Evolutionary conservation across 371 early-diverging fungal species (phyloP), one percentile per base, ranked within the genome.

Genomic region (Mortierella sp.): DNA sequence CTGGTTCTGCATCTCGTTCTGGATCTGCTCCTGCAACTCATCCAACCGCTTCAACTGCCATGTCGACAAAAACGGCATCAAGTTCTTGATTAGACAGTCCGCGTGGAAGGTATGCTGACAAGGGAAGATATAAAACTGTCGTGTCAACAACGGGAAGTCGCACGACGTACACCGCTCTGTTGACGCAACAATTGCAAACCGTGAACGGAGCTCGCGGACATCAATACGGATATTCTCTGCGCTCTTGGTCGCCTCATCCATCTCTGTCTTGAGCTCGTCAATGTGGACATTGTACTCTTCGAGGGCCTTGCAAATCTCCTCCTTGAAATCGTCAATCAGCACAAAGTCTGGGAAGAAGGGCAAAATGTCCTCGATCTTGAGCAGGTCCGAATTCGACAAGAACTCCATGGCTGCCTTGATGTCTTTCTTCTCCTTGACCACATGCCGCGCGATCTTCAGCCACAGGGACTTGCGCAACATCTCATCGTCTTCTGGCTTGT

Each of bases 291-390:
- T 96, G 87, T 97, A 97, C 48, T 95, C 95, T 72, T 96, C 95
- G 24, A 98, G 90, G 2, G 97, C 97, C 14, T 88, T 77, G 83
- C 95, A 96, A 11, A 97, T 94, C 75, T 97, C 98, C 67, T 90
- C 92, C 90, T 98, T 98, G 86, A 98, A 98, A 76, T 98, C 97
- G 80, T 98, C 97, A 81, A 99, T 98, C 0, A 94, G 89, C 0
- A 96, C 95, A 88, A 97, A 97, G 76, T 98, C 98, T 0, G 98
- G 98, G 84, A 99, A 98, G 86, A 95, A 97, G 2, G 98, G 98
- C 43, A 99, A 85, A 37, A 99, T 94, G 82, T 99, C 98, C 83
- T 98, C 98, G 72, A 99, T 96, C 78, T 96, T 96, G 51, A 98
- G 88, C 19, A 98, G 88, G 59, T 96, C 95, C 51, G 95, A 93